Evolutionary conservation across 805 yeast genomes (phyloP).

Genomic region (Starmerella cellae): DNA sequence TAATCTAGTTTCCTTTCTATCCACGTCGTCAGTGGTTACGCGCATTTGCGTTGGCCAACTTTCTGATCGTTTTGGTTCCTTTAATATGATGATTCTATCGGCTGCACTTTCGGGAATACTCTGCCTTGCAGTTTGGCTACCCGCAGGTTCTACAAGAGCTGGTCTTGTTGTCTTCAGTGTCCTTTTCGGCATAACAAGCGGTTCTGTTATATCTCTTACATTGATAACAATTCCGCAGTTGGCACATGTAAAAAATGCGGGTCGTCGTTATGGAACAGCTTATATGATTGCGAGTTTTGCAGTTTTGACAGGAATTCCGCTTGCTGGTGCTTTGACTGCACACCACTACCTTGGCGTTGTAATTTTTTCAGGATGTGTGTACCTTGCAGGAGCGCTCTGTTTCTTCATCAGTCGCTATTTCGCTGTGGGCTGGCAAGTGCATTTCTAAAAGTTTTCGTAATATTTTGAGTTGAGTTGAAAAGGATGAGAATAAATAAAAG

Average conservation of each 20-base stretch:
- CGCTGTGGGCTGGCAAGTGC: constrained; percentile 22
- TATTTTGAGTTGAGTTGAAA: no score
- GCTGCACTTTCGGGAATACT: constrained; percentile 35
- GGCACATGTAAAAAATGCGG: constrained; percentile 50
- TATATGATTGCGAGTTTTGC: constrained; percentile 36
- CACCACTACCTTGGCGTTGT: constrained; percentile 26
- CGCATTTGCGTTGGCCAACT: constrained; percentile 41
- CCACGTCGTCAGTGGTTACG: constrained; percentile 40
- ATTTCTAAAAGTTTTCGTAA: no score
- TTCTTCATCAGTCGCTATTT: constrained; percentile 22
- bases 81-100: constrained; percentile 42
- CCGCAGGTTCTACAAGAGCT: constrained; percentile 30
- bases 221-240: constrained; percentile 61
- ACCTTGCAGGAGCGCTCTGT: constrained; percentile 22
- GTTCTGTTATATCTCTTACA: constrained; percentile 49
- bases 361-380: constrained; percentile 25
- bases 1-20: constrained; percentile 36
- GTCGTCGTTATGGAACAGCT: constrained; percentile 54
- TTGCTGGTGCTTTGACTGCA: constrained; percentile 27
- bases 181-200: constrained; percentile 31
- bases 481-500: no score
- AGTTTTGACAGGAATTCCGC: constrained; percentile 29
- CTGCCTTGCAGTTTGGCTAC: constrained; percentile 50
- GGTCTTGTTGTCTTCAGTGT: constrained; percentile 47
- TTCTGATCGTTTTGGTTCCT: constrained; percentile 44